These are phyloP conservation scores for Trebouxia sp. DNA, from an alignment of 139 green algal genomes.

Conservation along the genomic window DNA sequence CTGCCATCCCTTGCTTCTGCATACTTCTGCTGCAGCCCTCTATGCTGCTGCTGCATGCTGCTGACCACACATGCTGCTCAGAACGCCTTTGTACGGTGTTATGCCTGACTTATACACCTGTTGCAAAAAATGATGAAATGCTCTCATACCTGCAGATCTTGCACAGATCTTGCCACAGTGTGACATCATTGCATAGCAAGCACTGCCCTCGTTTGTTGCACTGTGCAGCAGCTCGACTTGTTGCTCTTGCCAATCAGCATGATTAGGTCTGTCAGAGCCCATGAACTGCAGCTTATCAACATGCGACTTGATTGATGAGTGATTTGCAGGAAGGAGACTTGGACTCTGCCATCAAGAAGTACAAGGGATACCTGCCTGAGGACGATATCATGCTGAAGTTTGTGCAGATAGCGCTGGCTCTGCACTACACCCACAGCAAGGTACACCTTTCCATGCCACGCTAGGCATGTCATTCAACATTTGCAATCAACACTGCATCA, in stretches of 20 bases:
- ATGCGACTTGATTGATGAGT: neutral
- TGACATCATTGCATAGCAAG: no score
- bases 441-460: no score
- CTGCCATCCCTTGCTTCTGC: neutral
- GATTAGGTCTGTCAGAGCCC: no score
- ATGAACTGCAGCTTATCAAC: neutral
- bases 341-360: conserved; percentile 47
- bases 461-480: no score
- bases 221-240: no score
- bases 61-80: no score
- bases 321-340: conserved; percentile 63
- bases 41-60: neutral
- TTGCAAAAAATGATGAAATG: neutral
- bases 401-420: conserved; percentile 69
- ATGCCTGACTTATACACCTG: neutral
- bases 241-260: no score
- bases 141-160: neutral
- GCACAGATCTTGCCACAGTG: neutral
- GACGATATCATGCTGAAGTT: conserved; percentile 81
- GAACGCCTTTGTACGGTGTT: no score
- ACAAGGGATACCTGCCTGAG: conserved; percentile 57
- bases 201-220: no score
- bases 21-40: neutral
- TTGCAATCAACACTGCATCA: no score
- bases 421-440: conserved; percentile 67